Percentiles rank a stretch among this genome's conserved stretches.
phyloP scores from a whole-genome alignment of 2,329 filamentous ascomycete species.

The Pseudogymnoascus sp. region DNA sequence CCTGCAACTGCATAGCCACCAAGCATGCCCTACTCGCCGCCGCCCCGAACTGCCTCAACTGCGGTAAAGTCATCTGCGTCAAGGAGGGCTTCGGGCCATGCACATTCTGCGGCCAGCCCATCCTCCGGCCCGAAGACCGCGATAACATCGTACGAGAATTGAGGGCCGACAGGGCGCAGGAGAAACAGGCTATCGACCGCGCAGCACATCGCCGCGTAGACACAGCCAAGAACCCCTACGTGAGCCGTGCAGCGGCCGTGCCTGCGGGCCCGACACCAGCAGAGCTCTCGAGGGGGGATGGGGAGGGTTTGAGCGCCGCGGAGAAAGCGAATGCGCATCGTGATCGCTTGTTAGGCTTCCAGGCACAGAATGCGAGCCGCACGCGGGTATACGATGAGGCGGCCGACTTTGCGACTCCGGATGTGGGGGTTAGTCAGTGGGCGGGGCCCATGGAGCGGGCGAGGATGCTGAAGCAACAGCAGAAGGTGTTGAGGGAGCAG shows the following conservation, averaged over 20 bases:
- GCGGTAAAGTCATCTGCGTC: slow-evolving; percentile 91
- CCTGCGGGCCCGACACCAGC: slow-evolving; percentile 3
- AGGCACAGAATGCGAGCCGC: slow-evolving; percentile 61
- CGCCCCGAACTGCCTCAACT: slow-evolving; percentile 84
- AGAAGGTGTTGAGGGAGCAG: slow-evolving; percentile 59
- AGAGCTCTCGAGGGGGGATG: slow-evolving; percentile 15
- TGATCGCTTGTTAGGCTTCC: slow-evolving; percentile 59
- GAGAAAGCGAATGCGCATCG: slow-evolving; percentile 55
- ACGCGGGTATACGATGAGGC: slow-evolving; percentile 66
- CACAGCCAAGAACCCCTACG: slow-evolving; percentile 29
- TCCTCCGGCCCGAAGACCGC: slow-evolving; percentile 67
- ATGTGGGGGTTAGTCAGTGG: slow-evolving; percentile 54
- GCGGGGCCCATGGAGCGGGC: slow-evolving; percentile 61
- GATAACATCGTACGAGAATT: slow-evolving; percentile 80
- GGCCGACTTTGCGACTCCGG: slow-evolving; percentile 56
- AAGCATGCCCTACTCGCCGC: slow-evolving; percentile 84
- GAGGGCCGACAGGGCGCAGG: slow-evolving; percentile 75
- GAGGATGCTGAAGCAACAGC: slow-evolving; percentile 61
- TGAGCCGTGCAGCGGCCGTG: not conserved
- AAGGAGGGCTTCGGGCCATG: slow-evolving; percentile 92
- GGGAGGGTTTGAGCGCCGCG: slow-evolving; percentile 16
- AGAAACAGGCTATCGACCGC: slow-evolving; percentile 78
- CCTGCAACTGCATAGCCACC: slow-evolving; percentile 82
- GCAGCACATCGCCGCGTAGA: slow-evolving; percentile 60
- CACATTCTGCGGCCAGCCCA: slow-evolving; percentile 73